These are phyloP conservation scores for Thalia dealbata DNA, from an alignment of 176 grass and related monocot species.

Conservation along the genomic window DNA sequence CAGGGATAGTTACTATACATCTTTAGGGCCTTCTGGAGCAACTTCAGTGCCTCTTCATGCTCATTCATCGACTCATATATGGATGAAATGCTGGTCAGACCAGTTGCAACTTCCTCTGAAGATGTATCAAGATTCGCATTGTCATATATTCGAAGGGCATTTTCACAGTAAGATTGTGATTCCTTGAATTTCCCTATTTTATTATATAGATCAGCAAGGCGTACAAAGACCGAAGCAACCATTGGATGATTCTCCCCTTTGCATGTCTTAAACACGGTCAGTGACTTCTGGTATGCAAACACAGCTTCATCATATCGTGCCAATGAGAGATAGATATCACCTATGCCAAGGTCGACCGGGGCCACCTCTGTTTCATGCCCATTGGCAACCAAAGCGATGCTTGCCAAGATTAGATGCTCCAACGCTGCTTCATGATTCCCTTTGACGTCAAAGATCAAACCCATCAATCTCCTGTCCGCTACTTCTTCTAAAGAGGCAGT, in stretches of 20 bases:
- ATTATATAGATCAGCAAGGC: constrained; percentile 87
- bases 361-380: constrained; percentile 93
- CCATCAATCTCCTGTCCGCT: constrained; percentile 87
- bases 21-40: constrained; percentile 92
- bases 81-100: constrained; percentile 76
- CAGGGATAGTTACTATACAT: constrained; percentile 71
- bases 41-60: constrained; percentile 81
- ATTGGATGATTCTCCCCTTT: constrained; percentile 92
- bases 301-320: constrained; percentile 85
- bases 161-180: constrained; percentile 91
- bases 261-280: constrained; percentile 80
- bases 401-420: constrained; percentile 79
- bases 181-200: constrained; percentile 85
- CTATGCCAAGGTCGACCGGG: constrained; percentile 87
- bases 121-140: constrained; percentile 85
- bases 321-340: constrained; percentile 85
- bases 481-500: constrained; percentile 68
- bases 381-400: constrained; percentile 80
- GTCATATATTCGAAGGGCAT: constrained; percentile 83
- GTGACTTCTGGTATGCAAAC: constrained; percentile 79
- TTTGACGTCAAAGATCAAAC: constrained; percentile 81
- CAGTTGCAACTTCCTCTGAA: constrained; percentile 80
- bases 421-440: constrained; percentile 77
- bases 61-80: constrained; percentile 98
- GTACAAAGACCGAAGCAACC: constrained; percentile 86